Evolutionary conservation across 345 rosid species (phyloP).

Genomic region (Camelina laxa): DNA sequence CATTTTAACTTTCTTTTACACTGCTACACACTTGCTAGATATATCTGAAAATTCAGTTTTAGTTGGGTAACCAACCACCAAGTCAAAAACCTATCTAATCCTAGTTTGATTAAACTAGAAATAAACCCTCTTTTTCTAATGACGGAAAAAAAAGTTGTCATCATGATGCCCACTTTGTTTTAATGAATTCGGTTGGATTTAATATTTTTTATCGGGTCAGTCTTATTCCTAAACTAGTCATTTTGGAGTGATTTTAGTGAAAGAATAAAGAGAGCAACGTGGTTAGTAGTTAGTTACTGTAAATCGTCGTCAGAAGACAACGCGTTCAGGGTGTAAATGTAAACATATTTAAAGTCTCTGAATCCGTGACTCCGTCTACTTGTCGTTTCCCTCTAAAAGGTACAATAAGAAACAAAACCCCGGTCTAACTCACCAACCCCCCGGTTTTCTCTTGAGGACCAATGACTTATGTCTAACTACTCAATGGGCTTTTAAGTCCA

Average conservation of each 20-base stretch:
- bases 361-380: slow-evolving; percentile 39
- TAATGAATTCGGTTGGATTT: neutral
- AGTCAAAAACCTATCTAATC: neutral
- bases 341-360: neutral
- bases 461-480: neutral
- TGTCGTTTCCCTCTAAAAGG: slow-evolving; percentile 25
- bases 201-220: neutral
- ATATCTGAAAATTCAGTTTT: slow-evolving; percentile 2
- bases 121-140: neutral
- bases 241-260: too few species aligned
- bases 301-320: slow-evolving; percentile 8
- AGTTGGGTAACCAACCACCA: slow-evolving; percentile 24
- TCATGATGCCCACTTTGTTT: slow-evolving; percentile 33
- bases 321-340: slow-evolving; percentile 11
- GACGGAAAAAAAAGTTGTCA: neutral
- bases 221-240: too few species aligned
- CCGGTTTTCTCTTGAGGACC: slow-evolving; percentile 1
- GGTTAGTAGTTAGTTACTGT: slow-evolving; percentile 23
- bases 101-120: neutral
- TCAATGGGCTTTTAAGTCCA: slow-evolving; percentile 19
- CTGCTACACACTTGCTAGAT: neutral
- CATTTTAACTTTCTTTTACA: neutral
- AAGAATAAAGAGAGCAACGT: slow-evolving; percentile 16
- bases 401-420: slow-evolving; percentile 15
- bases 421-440: slow-evolving; percentile 26